phyloP scores from a whole-genome alignment of 176 grass and related monocot genomes.

The Cenchrus purpureus region DNA sequence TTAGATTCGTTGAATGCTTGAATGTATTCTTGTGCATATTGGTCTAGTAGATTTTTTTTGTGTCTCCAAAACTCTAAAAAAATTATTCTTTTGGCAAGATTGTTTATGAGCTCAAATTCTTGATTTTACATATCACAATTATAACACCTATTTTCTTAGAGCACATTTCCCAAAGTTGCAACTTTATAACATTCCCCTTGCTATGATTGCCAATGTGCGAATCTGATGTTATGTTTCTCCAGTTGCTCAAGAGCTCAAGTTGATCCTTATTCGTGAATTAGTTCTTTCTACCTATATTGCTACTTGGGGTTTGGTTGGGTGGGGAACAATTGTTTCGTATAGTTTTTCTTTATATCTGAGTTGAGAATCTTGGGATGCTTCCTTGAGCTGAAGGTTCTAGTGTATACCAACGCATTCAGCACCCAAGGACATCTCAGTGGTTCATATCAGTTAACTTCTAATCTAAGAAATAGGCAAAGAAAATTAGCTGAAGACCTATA shows the following conservation, averaged over 20 bases:
- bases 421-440: neutral
- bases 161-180: neutral
- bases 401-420: neutral
- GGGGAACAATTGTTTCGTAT: neutral
- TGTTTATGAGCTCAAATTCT: neutral
- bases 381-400: neutral
- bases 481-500: neutral
- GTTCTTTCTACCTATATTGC: neutral
- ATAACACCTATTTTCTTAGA: neutral
- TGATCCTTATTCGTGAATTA: neutral
- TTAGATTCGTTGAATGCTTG: neutral
- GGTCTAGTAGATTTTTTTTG: neutral
- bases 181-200: neutral
- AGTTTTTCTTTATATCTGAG: neutral
- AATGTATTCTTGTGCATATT: neutral
- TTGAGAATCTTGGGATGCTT: neutral
- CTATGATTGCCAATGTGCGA: conserved; percentile 3
- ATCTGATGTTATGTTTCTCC: neutral
- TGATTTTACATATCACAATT: neutral
- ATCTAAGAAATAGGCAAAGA: conserved; percentile 8
- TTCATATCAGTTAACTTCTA: conserved; percentile 18
- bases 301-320: neutral
- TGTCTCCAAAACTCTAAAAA: neutral
- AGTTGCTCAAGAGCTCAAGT: neutral
- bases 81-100: neutral